Percentiles rank a stretch among this genome's conserved stretches.
phyloP scores from a whole-genome alignment of 2,329 filamentous ascomycete species.

The Botrytis fabae region DNA sequence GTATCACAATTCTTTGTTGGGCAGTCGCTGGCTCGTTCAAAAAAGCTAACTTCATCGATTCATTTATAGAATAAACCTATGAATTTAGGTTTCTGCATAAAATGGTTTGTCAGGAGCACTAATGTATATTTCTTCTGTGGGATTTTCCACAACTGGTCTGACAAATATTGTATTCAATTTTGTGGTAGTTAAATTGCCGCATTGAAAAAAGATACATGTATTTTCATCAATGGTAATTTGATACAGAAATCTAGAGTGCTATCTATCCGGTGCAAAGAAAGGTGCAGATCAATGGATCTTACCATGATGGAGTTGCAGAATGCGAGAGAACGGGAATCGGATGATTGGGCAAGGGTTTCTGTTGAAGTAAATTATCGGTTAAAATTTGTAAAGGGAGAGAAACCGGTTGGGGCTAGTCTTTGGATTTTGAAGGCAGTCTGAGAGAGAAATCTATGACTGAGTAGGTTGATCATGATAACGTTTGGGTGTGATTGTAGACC shows the following conservation, averaged over 20 bases:
- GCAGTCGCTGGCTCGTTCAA: neutral
- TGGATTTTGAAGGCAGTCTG: conserved; percentile 6
- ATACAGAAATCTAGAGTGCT: conserved; percentile 15
- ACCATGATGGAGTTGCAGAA: conserved; percentile 42
- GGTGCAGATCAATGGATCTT: conserved; percentile 35
- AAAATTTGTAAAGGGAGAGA: neutral
- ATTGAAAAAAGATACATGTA: conserved; percentile 44
- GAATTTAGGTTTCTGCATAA: neutral
- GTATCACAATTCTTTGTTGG: neutral
- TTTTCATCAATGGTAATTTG: conserved; percentile 34
- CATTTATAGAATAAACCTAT: no score
- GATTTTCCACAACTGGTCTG: conserved; percentile 52
- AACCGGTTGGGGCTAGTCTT: neutral
- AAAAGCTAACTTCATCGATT: rapidly evolving
- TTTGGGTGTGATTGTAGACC: neutral
- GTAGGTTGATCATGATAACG: neutral
- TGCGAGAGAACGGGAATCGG: conserved; percentile 39
- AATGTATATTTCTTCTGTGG: conserved; percentile 49
- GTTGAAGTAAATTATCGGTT: conserved; percentile 33
- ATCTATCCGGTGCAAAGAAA: neutral
- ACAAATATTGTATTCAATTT: conserved; percentile 44
- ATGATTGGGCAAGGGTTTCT: conserved; percentile 40
- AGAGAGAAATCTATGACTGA: neutral
- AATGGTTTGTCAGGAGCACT: conserved; percentile 31
- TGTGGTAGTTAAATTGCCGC: conserved; percentile 44